Evolutionary conservation across 805 yeast genomes (phyloP), one percentile per base, ranked within the genome.

Genomic region (Saturnispora ahearnii): DNA sequence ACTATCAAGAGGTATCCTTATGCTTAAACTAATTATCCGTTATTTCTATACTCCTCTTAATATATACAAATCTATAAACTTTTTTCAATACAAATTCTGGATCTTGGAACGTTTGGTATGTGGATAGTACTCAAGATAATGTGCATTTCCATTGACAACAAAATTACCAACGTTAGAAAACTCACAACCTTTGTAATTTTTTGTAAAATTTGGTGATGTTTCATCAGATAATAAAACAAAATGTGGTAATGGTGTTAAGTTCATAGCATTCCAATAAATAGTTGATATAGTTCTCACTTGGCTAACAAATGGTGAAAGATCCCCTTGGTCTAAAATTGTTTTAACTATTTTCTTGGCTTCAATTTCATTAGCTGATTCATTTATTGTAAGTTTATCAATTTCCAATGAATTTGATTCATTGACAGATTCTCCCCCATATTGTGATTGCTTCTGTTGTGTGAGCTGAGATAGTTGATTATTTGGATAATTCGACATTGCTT

Each of bases 271-370:
- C 61, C 87, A 95, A 58, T 77, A 76, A 51, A 81, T 82, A 71
- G 95, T 78, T 21, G 78, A 69, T 1, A 87, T 71, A 0, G 95
- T 85, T 53, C 87, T 75, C 28, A 78, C 67, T 22, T 71, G 65
- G 18, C 71, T 65, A 2, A 80, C 68, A 60, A 90, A 88, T 11
- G 99, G 99, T 31, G 93, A 84, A 43, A 93, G 63, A 60, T 80
- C 84, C 0, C 93, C 93, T 66, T 93, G 99, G 60, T 87, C 96
- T 11, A 93, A 65, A 0, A 93, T 53, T 0, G 97, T 89, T 55
- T 85, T 82, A 15, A 84, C 87, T 2, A 89, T 65, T 59, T 83
- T 82, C 54, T 87, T 73, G 0, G 88, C 78, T 62, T 82, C 85
- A 40, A 68, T 66, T 3, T 77, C 63, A 46, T 77, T 78, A 5